Base-by-base conservation (phyloP, 1,284 basidiomycete genomes). In the Sporisorium graminicola region DNA sequence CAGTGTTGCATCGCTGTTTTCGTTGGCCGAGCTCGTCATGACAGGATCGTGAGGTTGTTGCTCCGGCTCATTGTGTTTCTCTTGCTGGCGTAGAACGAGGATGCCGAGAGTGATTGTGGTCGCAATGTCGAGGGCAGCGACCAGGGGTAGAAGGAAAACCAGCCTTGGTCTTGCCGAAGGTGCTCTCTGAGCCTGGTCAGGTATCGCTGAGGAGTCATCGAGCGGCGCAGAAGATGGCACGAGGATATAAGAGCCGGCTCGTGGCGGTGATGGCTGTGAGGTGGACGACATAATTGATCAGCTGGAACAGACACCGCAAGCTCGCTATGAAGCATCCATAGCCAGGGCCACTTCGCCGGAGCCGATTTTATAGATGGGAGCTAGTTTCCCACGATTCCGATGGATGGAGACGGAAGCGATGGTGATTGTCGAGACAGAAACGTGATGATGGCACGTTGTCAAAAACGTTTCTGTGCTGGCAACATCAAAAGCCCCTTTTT, bases 221-320 rank as follows among this genome's bases (percentile, higher is more conserved):
- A 43, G 54, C 16, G 65, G 58, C 9, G 52, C 16, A 7, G 69
- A 50, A 5, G 74, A 73, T 6, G 74, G 65, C 27, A 77, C 58
- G 40, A 77, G 66, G 57, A 77, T 60, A 20, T 77, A 77, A 7
- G 74, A 77, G 33, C 59, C 62, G 20, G 69, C 61, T 26, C 68
- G 54, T 3, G 60, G 64, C 37, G 65, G 60, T 29, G 74, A 65
- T 31, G 49, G 50, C 7, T 35, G 54, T 18, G 65, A 22, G 29
- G n/a, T 35, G 43, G 64, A 62, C 12, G 69, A 63, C 69, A 72
- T 72, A 44, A 27, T 70, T 47, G 24, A 20, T 24, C 2, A 18
- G 37, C 4, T 40, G 29, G 9, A 31, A 43, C 27, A 31, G 47
- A 50, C 40, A 24, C 46, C 44, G 55, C 35, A 27, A n/a, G 42